Conservation (phyloP, 305 asterid genomes). For the Lippia alba region DNA sequence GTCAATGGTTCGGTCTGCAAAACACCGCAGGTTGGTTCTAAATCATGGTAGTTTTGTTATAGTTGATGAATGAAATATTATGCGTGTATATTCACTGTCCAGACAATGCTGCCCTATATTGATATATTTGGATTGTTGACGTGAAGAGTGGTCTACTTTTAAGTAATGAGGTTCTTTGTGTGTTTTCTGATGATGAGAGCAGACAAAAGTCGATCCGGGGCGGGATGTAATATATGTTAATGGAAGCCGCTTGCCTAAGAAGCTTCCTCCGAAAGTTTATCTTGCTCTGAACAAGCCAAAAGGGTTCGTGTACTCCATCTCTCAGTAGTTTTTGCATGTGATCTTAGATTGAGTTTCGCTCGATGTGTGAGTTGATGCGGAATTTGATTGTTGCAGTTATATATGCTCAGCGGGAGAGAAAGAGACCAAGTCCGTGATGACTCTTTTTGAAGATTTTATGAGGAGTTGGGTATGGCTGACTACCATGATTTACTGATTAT, state of each 20-base stretch:
- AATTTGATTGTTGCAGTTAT: slow-evolving; percentile 57
- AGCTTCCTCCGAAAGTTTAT: slow-evolving; percentile 92
- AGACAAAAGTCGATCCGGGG: slow-evolving; percentile 95
- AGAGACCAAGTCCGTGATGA: slow-evolving; percentile 79
- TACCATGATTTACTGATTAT: slow-evolving; percentile 8
- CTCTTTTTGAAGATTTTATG: slow-evolving; percentile 80
- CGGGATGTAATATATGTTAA: slow-evolving; percentile 85
- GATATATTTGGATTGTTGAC: slow-evolving; percentile 29
- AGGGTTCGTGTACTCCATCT: slow-evolving; percentile 68
- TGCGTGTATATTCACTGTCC: too few species aligned
- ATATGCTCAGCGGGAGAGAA: slow-evolving; percentile 95
- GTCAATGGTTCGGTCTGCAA: slow-evolving; percentile 95
- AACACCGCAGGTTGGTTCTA: slow-evolving; percentile 78
- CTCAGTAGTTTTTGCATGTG: slow-evolving; percentile 16
- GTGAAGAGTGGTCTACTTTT: background rate
- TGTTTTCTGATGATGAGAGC: slow-evolving; percentile 41
- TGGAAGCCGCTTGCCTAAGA: slow-evolving; percentile 83
- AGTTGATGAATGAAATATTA: too few species aligned
- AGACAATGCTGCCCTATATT: background rate
- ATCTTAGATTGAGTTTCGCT: slow-evolving; percentile 18
- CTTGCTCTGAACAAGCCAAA: slow-evolving; percentile 97
- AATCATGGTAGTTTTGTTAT: too few species aligned
- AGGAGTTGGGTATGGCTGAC: slow-evolving; percentile 74
- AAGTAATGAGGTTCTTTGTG: background rate
- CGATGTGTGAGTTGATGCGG: slow-evolving; percentile 34